Evolutionary conservation across 768 basidiomycete genomes (phyloP).

Genomic region (Harrya chromipes): DNA sequence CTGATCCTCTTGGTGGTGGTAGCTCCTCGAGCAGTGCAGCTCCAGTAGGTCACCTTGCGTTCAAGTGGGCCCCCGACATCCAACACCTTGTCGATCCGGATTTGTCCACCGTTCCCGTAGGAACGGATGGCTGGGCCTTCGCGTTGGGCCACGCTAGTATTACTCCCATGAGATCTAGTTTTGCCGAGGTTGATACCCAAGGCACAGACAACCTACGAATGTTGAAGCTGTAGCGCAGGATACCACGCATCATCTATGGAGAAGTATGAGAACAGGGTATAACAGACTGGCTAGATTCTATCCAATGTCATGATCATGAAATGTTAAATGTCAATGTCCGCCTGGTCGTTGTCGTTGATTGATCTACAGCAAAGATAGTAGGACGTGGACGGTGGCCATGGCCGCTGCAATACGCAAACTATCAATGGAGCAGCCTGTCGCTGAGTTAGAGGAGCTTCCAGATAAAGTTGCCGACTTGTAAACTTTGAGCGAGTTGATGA

Average conservation of each 20-base stretch:
- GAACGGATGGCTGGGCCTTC: slow-evolving; percentile 83
- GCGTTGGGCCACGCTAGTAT: slow-evolving; percentile 68
- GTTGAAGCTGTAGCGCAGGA: slow-evolving; percentile 41
- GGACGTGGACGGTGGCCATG: slow-evolving; percentile 9
- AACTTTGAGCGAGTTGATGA: slow-evolving; percentile 74
- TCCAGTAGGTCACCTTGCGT: slow-evolving; percentile 45
- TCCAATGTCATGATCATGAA: slow-evolving; percentile 8
- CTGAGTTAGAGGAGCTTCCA: slow-evolving; percentile 31
- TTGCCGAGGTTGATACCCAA: slow-evolving; percentile 49
- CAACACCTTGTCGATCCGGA: slow-evolving; percentile 61
- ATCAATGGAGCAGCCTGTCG: slow-evolving; percentile 1
- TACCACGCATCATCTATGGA: slow-evolving; percentile 23
- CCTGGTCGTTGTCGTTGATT: not conserved
- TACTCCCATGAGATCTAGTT: slow-evolving; percentile 72
- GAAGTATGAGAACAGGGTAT: not conserved
- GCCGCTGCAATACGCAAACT: slow-evolving; percentile 11
- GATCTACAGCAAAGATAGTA: slow-evolving; percentile 18
- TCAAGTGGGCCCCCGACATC: slow-evolving; percentile 78
- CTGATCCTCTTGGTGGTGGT: slow-evolving; percentile 35
- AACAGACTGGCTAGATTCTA: slow-evolving; percentile 2
- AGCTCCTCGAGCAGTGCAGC: not conserved
- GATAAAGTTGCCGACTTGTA: slow-evolving; percentile 57
- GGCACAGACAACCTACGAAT: slow-evolving; percentile 5
- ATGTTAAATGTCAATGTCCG: slow-evolving; percentile 7
- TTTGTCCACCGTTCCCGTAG: slow-evolving; percentile 58